Evolutionary conservation across 2,329 filamentous ascomycete genomes (phyloP).

Genomic region (Epichloe amarillans): DNA sequence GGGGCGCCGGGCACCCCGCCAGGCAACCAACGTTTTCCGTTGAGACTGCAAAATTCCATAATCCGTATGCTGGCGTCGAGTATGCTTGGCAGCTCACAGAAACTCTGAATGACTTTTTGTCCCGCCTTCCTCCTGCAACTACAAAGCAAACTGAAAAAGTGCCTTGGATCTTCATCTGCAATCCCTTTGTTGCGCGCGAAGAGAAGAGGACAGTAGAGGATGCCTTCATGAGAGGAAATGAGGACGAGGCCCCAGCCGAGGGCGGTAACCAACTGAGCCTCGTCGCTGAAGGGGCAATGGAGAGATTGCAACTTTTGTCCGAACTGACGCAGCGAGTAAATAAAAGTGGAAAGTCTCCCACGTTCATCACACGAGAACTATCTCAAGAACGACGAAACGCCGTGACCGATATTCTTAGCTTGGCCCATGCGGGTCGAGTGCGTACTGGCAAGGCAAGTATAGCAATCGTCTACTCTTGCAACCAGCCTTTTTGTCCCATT

Average conservation of each 20-base stretch:
- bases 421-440: constrained; percentile 46
- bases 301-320: constrained; percentile 32
- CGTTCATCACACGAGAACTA: constrained; percentile 31
- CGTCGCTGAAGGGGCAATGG: constrained; percentile 39
- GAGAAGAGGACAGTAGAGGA: constrained; percentile 20
- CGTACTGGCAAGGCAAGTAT: constrained; percentile 49
- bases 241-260: constrained; percentile 35
- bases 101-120: constrained; percentile 49
- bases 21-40: neutral
- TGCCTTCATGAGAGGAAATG: constrained; percentile 28
- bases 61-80: constrained; percentile 41
- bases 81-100: constrained; percentile 53
- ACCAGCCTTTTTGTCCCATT: neutral
- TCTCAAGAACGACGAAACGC: constrained; percentile 35
- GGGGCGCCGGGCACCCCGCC: constrained; percentile 2
- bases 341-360: constrained; percentile 19
- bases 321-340: constrained; percentile 36
- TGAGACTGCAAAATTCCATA: constrained; percentile 31
- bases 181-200: constrained; percentile 38
- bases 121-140: constrained; percentile 53
- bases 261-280: constrained; percentile 30
- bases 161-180: constrained; percentile 63
- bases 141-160: constrained; percentile 32
- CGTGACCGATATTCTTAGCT: constrained; percentile 40
- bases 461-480: neutral